Conservation (phyloP, 148 eudicot genomes). For the Euryodendron excelsum region DNA sequence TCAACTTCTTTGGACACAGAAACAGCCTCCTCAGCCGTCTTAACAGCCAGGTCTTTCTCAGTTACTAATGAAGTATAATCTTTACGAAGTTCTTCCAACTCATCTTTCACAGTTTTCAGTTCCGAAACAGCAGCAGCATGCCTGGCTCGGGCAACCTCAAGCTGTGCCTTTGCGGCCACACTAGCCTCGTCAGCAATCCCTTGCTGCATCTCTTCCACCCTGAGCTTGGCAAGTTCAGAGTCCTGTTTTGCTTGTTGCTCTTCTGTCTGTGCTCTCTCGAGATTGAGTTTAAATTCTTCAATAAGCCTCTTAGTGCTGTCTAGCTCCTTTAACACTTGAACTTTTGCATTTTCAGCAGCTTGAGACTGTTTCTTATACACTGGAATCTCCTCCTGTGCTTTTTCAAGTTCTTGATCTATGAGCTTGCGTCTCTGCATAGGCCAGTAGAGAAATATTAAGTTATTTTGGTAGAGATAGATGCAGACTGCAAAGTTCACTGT, state of each 20-base stretch:
- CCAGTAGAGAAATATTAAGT: neutral
- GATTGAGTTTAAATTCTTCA: conserved; percentile 84
- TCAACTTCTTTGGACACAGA: conserved; percentile 68
- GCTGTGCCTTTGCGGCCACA: conserved; percentile 87
- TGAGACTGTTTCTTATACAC: conserved; percentile 57
- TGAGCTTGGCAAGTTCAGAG: conserved; percentile 80
- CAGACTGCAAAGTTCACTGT: conserved; percentile 24
- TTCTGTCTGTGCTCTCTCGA: conserved; percentile 83
- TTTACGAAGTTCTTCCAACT: conserved; percentile 49
- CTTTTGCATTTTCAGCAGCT: conserved; percentile 73
- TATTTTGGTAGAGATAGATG: conserved; percentile 25
- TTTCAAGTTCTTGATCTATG: conserved; percentile 71
- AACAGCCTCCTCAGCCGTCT: conserved; percentile 71
- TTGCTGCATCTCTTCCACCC: conserved; percentile 92
- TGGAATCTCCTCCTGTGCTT: conserved; percentile 75
- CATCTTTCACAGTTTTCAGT: conserved; percentile 53
- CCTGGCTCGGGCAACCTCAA: conserved; percentile 80
- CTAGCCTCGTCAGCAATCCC: conserved; percentile 89
- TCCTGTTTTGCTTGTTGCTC: conserved; percentile 95
- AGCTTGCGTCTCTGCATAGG: conserved; percentile 56
- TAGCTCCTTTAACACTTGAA: conserved; percentile 60
- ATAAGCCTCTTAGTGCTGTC: conserved; percentile 81
- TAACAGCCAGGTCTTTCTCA: conserved; percentile 67
- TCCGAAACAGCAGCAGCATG: conserved; percentile 67
- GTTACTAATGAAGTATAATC: conserved; percentile 50